These are phyloP conservation scores for Phytophthora citrophthora DNA, from an alignment of 352 stramenopile species.

Conservation along the genomic window DNA sequence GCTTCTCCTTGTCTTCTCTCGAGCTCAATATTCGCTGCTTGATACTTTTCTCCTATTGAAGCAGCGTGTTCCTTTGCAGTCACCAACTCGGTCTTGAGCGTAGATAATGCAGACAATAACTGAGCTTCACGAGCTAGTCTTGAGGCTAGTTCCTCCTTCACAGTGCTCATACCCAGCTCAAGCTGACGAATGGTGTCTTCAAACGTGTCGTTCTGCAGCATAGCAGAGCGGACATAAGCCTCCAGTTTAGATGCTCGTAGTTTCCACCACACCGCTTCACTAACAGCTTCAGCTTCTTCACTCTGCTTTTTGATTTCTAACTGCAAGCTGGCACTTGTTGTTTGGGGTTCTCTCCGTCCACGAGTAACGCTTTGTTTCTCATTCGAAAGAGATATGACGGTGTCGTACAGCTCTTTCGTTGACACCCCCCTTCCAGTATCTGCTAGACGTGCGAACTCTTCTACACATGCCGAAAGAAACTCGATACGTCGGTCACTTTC, in stretches of 20 bases:
- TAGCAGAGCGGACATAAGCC: constrained; percentile 38
- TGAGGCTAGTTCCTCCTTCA: constrained; percentile 43
- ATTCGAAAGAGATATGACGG: constrained; percentile 42
- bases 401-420: constrained; percentile 46
- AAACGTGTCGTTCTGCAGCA: constrained; percentile 53
- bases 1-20: constrained; percentile 32
- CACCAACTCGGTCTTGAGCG: constrained; percentile 39
- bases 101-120: constrained; percentile 28
- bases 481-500: constrained; percentile 51
- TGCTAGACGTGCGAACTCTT: constrained; percentile 45
- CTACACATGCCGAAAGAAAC: constrained; percentile 51
- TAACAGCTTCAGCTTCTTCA: constrained; percentile 1
- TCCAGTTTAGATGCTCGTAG: constrained; percentile 44
- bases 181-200: constrained; percentile 50
- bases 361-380: not conserved
- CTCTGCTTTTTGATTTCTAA: not conserved
- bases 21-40: constrained; percentile 35
- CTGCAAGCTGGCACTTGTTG: not conserved
- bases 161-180: constrained; percentile 43
- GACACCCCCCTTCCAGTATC: constrained; percentile 31
- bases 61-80: constrained; percentile 38
- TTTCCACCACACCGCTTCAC: constrained; percentile 33
- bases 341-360: not conserved
- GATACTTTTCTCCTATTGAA: constrained; percentile 43
- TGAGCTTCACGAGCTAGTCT: constrained; percentile 38